Base-by-base conservation (phyloP, 306 rosid species). In the Macrotyloma uniflorum region DNA sequence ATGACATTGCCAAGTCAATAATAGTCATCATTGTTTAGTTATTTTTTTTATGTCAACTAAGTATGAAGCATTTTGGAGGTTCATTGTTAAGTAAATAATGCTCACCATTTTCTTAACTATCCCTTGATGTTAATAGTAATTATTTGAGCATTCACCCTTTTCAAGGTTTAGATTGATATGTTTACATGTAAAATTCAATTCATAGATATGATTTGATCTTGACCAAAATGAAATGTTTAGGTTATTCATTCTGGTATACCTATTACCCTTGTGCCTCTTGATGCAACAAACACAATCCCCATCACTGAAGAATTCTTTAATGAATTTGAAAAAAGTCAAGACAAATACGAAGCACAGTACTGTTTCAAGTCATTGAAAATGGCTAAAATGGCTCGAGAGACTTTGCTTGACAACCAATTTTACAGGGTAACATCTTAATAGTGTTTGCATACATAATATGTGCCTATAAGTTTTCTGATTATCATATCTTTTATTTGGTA, bases 181-280 rank as follows among this genome's bases (percentile, higher is more conserved):
- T 18, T 63, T 49, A 58, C 14, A 18, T 40, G 10, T 22, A 16
- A 49, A 20, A 15, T 30, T 49, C n/a, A 49, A 23, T 63, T 58
- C 38, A 80, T 9, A 35, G 63, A 55, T 33, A 46, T 0, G 70
- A 3, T 49, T 74, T n/a, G 22, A 43, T 75, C 18, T 80, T 74
- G 82, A 64, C 46, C 5, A 24, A 53, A 74, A 64, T 2, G 6
- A 49, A 22, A 42, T 83, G 19, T 65, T 47, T 81, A 95, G 99
- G 98, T 95, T 71, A 82, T 95, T 70, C 99, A 95, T 91, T 93
- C 98, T 13, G 98, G 96, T 72, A 90, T 95, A 85, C 96, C 98
- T 15, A 20, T 86, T 50, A 95, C 98, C 7, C 92, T 95, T 42
- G 91, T 93, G 75, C 98, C 99, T 42, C 79, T 93, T 78, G 99